Evolutionary conservation across 805 yeast species (phyloP), one percentile per base, ranked within the genome.

Genomic region (Starmerella geochares): DNA sequence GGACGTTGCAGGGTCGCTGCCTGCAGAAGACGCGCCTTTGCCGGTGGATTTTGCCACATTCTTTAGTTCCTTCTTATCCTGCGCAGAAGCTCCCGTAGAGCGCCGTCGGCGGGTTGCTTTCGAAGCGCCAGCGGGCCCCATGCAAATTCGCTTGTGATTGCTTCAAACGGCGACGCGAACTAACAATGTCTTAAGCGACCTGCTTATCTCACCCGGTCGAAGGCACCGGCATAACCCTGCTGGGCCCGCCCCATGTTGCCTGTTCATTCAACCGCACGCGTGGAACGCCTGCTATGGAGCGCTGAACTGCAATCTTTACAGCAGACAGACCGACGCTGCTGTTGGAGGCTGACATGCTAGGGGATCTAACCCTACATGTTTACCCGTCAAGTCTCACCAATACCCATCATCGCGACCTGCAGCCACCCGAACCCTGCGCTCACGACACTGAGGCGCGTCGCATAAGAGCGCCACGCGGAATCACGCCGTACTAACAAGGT

Each of bases 71-170:
- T 24, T 24, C 7, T n/a, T 24, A 5, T 38, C 42, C 10, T n/a
- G 20, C 21, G 42, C 9, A 6, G 42, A 3, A 13, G 20, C 20
- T 5, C 6, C 23, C 5, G 17, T 17, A 4, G 21, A 20, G 31
- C 42, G 42, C 29, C 42, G 42, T n/a, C 42, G 40, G 40, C 40
- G 40, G 3, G 39, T 17, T 14, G 25, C 27, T 37, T 37, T 37
- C 16, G 40, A 20, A 37, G 39, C 9, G 16, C 40, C 27, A 14
- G 25, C 40, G 14, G 40, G 40, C 25, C 40, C 40, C 40, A 37
- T 37, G 6, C 8, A 17, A 2, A 16, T 8, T 11, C 14, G 21
- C 16, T 33, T 16, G 21, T 8, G 37, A 7, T 16, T 33, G 37
- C 37, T n/a, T 16, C 37, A 17, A 6, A 8, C n/a, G 6, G 35